These are phyloP conservation scores for Termitomyces sp. DNA, from an alignment of 768 basidiomycete genomes.

Conservation along the genomic window DNA sequence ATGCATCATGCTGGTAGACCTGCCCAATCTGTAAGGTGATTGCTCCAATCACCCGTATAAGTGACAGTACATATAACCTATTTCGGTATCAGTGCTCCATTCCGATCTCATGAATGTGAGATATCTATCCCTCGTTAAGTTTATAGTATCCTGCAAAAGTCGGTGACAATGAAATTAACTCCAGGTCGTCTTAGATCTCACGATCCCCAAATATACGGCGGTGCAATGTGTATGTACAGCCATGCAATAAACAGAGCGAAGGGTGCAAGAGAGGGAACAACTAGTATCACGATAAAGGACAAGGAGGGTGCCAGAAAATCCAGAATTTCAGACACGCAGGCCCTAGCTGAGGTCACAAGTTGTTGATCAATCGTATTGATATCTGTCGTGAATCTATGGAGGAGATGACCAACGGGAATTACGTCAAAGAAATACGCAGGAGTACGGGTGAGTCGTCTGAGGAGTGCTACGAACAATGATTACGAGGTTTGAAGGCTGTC, in stretches of 20 bases:
- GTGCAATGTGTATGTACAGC: conserved; percentile 61
- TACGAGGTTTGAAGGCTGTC: conserved; percentile 65
- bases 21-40: conserved; percentile 42
- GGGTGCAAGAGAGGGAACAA: conserved; percentile 58
- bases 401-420: conserved; percentile 71
- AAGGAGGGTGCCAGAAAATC: conserved; percentile 56
- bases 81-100: conserved; percentile 67
- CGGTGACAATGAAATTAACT: conserved; percentile 63
- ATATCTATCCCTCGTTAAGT: conserved; percentile 58
- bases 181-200: conserved; percentile 64
- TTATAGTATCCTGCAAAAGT: conserved; percentile 74
- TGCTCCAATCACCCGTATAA: conserved; percentile 26
- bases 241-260: conserved; percentile 65
- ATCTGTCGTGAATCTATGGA: conserved; percentile 76
- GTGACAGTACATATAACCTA: conserved; percentile 38
- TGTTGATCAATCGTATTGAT: conserved; percentile 70
- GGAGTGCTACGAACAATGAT: conserved; percentile 48
- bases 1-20: background rate
- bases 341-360: conserved; percentile 49
- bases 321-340: conserved; percentile 50
- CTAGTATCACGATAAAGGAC: conserved; percentile 62
- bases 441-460: conserved; percentile 52
- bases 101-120: conserved; percentile 66
- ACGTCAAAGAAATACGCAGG: conserved; percentile 69
- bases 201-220: conserved; percentile 54